Percentiles rank a stretch among this genome's conserved stretches.
These are phyloP conservation scores for Clausena lansium DNA, from an alignment of 345 rosid genomes.

Conservation along the genomic window DNA sequence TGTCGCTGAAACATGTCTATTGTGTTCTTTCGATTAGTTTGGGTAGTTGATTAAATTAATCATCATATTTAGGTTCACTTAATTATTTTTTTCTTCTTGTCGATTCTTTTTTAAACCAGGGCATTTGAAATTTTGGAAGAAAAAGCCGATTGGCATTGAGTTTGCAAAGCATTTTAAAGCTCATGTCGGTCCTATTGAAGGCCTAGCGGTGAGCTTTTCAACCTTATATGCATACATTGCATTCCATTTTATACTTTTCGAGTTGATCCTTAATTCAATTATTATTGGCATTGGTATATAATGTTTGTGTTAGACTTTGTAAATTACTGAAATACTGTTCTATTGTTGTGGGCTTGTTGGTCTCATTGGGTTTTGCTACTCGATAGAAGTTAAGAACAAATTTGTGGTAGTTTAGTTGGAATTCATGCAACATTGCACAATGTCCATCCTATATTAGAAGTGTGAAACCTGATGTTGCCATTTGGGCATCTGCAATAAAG, in stretches of 20 bases:
- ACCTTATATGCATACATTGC: neutral
- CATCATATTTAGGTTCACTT: neutral
- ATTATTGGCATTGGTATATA: neutral
- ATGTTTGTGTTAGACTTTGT: neutral
- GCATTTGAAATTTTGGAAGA: conserved; percentile 99
- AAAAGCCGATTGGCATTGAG: conserved; percentile 76
- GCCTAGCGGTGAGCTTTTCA: conserved; percentile 68
- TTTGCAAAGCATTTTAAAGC: conserved; percentile 98
- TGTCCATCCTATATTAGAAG: neutral
- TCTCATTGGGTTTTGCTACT: neutral
- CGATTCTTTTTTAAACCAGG: conserved; percentile 40
- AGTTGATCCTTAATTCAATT: neutral
- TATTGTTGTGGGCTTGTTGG: neutral
- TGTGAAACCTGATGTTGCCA: neutral
- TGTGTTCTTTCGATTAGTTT: neutral
- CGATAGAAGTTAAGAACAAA: neutral
- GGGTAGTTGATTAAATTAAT: neutral
- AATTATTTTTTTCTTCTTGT: neutral
- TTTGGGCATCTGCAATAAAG: neutral
- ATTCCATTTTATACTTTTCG: neutral
- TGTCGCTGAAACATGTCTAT: neutral
- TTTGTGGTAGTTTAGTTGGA: neutral
- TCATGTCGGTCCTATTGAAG: conserved; percentile 94
- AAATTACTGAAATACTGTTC: neutral
- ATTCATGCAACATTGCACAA: neutral